phyloP scores from a whole-genome alignment of 371 early-diverging fungal species.

The Lichtheimia corymbifera region DNA sequence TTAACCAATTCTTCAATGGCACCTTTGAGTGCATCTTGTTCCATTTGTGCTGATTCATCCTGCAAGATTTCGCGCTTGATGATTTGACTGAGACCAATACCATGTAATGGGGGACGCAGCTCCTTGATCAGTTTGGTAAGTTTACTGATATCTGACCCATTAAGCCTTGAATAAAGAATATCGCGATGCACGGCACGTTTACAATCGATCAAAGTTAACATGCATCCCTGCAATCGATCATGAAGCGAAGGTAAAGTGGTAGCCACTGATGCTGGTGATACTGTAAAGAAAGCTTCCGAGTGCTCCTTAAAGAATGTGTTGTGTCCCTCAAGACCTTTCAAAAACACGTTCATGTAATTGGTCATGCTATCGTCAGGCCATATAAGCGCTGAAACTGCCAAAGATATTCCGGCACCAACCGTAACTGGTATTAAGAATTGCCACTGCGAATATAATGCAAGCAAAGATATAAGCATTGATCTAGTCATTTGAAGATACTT shows the following conservation, averaged over 20 bases:
- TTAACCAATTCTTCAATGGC: constrained; percentile 5
- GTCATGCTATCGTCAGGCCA: constrained; percentile 51
- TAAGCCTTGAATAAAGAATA: constrained; percentile 28
- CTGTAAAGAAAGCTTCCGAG: constrained; percentile 29
- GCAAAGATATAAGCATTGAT: background rate
- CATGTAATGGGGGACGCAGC: constrained; percentile 33
- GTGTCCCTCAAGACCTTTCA: constrained; percentile 24
- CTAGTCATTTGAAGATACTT: background rate
- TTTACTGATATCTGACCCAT: constrained; percentile 32
- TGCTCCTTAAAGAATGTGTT: constrained; percentile 39
- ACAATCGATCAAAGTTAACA: constrained; percentile 40
- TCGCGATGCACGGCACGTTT: constrained; percentile 49
- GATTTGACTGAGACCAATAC: constrained; percentile 38
- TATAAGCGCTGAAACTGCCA: constrained; percentile 37
- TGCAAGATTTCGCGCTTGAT: constrained; percentile 14
- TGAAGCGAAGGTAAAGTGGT: constrained; percentile 29
- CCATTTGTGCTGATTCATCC: background rate
- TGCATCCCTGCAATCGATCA: constrained; percentile 28
- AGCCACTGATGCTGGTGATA: background rate
- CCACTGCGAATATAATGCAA: constrained; percentile 22
- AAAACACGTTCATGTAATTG: constrained; percentile 29
- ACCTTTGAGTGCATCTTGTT: constrained; percentile 5
- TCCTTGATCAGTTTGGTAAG: constrained; percentile 27
- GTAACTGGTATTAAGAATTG: constrained; percentile 34
- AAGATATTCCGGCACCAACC: constrained; percentile 31